Conservation (phyloP, 306 rosid genomes). For the Sphenostylis stenocarpa region DNA sequence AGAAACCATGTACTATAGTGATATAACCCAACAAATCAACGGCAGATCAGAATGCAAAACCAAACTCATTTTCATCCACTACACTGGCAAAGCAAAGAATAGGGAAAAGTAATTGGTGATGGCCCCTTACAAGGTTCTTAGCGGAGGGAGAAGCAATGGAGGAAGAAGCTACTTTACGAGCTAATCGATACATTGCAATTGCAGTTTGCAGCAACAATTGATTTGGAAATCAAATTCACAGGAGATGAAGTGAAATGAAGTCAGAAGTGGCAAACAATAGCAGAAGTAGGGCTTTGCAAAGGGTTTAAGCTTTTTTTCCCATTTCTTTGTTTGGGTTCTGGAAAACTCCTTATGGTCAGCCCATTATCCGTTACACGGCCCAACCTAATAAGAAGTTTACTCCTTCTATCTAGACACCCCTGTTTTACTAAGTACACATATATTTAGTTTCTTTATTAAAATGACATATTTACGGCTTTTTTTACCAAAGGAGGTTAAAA, state of each 20-base stretch:
- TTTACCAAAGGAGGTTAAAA: too few relatives aligned
- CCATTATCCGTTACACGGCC: background rate
- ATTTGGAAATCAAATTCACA: background rate
- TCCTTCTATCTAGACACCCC: too few relatives aligned
- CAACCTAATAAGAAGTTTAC: background rate
- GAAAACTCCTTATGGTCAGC: background rate
- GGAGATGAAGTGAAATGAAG: background rate
- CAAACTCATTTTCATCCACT: background rate
- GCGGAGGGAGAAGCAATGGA: constrained; percentile 53
- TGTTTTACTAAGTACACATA: too few relatives aligned
- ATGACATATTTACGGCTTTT: too few relatives aligned
- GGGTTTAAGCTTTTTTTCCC: constrained; percentile 34
- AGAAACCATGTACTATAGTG: background rate
- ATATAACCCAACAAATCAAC: background rate
- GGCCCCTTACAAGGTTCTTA: constrained; percentile 54
- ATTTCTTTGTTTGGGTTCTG: background rate
- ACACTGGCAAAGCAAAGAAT: background rate
- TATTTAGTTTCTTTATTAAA: too few relatives aligned
- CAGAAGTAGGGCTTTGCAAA: constrained; percentile 27
- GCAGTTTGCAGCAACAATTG: background rate
- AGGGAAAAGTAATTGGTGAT: background rate
- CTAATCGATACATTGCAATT: constrained; percentile 75
- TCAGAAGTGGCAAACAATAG: background rate
- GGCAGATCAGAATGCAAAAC: background rate
- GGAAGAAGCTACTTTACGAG: constrained; percentile 59